Percentiles rank a stretch among this genome's conserved stretches.
Conservation (phyloP, 164 flowering plant species). For the Berberis vulgaris region DNA sequence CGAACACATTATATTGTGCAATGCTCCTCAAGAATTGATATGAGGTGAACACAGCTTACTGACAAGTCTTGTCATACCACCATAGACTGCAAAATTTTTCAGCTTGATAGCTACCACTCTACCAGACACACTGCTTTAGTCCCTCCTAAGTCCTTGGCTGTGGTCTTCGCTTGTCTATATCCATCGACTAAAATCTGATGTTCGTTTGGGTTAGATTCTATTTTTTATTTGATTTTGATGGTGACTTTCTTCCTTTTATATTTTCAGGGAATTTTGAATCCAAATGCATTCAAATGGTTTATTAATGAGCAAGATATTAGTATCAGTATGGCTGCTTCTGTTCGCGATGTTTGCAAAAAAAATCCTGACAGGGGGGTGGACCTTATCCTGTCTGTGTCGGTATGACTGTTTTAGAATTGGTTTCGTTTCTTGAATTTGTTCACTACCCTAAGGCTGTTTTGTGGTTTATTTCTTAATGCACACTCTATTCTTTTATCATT, state of each 20-base stretch:
- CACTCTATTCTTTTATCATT: not conserved
- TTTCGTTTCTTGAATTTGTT: conserved; percentile 7
- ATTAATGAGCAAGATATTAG: conserved; percentile 36
- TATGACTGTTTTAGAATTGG: conserved; percentile 19
- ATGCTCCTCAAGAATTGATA: no score
- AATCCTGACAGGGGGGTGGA: conserved; percentile 97
- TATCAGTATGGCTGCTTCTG: conserved; percentile 76
- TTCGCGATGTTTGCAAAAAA: conserved; percentile 77
- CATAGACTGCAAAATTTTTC: no score
- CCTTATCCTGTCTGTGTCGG: conserved; percentile 88
- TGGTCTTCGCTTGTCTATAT: no score
- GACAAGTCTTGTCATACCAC: no score
- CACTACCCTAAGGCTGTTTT: not conserved
- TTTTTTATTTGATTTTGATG: not conserved
- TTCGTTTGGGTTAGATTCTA: not conserved
- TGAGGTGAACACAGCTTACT: no score
- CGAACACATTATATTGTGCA: no score
- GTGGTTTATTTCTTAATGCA: not conserved
- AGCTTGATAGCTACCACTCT: no score
- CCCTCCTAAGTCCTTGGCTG: no score
- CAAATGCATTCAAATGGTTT: conserved; percentile 42
- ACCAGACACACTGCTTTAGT: no score
- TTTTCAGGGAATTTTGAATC: conserved; percentile 54
- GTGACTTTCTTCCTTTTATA: not conserved
- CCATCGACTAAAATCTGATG: no score